Evolutionary conservation across 2,329 filamentous ascomycete genomes (phyloP), one percentile per base, ranked within the genome.

Genomic region (Verticillium tricorpus): DNA sequence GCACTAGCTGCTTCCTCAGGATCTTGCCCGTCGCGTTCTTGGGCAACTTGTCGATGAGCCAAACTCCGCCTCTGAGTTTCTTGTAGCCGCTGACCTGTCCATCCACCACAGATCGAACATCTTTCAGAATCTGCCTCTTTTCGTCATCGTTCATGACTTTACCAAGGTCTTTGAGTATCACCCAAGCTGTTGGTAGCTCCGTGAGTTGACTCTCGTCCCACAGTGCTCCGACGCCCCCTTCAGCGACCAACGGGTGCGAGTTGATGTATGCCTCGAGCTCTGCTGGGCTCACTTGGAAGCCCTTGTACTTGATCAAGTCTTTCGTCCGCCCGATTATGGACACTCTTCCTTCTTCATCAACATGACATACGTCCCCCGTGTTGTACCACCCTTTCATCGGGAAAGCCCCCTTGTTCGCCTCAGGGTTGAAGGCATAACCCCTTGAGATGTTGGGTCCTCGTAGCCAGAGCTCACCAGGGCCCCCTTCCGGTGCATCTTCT

Each of bases 351-450:
- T 72, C 54, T 0, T 61, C 58, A 60, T 75, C 73, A 35, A 77
- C 70, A 1, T 67, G 72, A 56, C 77, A 78, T 1, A 81, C 74
- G 60, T 82, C 79, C 1, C 79, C 79, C 0, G 79, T 82, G 56
- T 77, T 77, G 59, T 78, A 78, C 78, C 78, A 81, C 0, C 75
- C 76, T 3, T 69, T 58, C 12, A 71, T 63, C 5, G 74, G 73
- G 54, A 80, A 78, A 2, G 69, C 73, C 11, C 72, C 72, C 31
- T 68, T 65, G 25, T 74, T 79, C 1, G 73, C 74, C 35, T 74
- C 72, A 4, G 74, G 69, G 35, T 78, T 74, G 66, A 77, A 76
- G 5, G 72, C 75, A 61, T 80, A 81, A 2, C 77, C 73, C 1
- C 65, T 67, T 5, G 77, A 76, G n/a, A 81, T 74, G 57, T 80